A percentile compares a stretch with the other conserved stretches of the same genome.
These are phyloP conservation scores for Helotiales sp. DNA, from an alignment of 2,329 filamentous ascomycete species.

Conservation along the genomic window DNA sequence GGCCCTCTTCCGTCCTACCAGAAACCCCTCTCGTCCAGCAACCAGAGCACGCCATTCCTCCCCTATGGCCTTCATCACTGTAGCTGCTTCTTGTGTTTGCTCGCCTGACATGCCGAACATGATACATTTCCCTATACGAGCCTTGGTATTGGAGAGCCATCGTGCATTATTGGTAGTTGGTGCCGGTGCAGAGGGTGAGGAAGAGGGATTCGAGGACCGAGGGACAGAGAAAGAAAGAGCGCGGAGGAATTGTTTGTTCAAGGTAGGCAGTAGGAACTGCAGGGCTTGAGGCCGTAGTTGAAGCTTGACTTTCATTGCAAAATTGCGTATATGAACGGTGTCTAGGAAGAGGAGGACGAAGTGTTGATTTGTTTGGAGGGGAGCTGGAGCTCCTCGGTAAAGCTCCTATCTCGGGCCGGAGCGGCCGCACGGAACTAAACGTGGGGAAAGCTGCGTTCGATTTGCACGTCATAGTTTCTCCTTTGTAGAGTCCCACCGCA, in stretches of 20 bases:
- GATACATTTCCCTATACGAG: conserved; percentile 74
- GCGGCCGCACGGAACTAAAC: conserved; percentile 21
- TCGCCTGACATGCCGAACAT: conserved; percentile 68
- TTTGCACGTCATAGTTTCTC: conserved; percentile 3
- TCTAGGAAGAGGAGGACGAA: background rate
- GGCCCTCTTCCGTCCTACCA: conserved; percentile 65
- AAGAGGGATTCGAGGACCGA: conserved; percentile 5
- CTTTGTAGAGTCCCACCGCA: background rate
- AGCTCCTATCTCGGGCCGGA: conserved; percentile 19
- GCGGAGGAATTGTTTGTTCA: background rate
- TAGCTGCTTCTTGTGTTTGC: conserved; percentile 63
- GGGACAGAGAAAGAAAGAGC: background rate
- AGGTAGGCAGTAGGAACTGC: background rate
- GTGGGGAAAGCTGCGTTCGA: background rate
- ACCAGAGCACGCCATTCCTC: conserved; percentile 73
- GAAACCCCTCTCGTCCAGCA: conserved; percentile 76
- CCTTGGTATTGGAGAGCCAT: conserved; percentile 74
- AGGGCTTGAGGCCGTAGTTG: background rate
- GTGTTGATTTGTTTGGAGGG: conserved; percentile 4
- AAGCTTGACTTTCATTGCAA: conserved; percentile 27
- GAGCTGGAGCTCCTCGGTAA: conserved; percentile 11
- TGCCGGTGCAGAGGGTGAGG: conserved; percentile 23
- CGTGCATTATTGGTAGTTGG: conserved; percentile 28
- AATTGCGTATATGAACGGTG: background rate
- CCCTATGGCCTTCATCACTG: conserved; percentile 63